Conservation (phyloP, 2,329 filamentous ascomycete species). For the Colletotrichum nymphaeae region DNA sequence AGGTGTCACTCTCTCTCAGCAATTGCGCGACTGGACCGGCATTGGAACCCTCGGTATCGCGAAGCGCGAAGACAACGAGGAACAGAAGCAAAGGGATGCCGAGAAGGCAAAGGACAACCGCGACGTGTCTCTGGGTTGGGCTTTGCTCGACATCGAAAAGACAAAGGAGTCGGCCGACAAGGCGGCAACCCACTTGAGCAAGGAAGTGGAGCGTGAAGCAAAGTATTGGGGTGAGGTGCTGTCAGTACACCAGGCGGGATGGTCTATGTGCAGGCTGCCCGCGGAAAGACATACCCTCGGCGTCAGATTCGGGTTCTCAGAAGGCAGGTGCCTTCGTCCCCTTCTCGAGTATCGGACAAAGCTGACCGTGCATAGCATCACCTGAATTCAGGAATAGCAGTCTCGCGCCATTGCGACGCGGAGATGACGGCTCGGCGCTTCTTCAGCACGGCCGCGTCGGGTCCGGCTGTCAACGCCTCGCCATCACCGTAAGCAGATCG, state of each 20-base stretch:
- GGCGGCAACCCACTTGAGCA: constrained; percentile 78
- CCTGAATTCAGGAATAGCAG: constrained; percentile 74
- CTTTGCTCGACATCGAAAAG: constrained; percentile 79
- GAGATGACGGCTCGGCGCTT: constrained; percentile 78
- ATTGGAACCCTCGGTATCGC: constrained; percentile 80
- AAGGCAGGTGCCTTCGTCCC: constrained; percentile 59
- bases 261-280: constrained; percentile 85
- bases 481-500: constrained; percentile 72
- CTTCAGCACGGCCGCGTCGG: constrained; percentile 73
- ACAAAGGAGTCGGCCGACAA: constrained; percentile 79
- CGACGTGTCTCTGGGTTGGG: constrained; percentile 75
- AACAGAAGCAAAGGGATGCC: constrained; percentile 30
- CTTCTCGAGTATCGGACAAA: not conserved
- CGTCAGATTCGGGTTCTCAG: constrained; percentile 90
- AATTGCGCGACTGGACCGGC: constrained; percentile 77
- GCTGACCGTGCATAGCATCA: constrained; percentile 56
- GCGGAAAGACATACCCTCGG: constrained; percentile 79
- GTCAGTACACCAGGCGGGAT: constrained; percentile 83
- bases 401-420: constrained; percentile 82
- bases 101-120: constrained; percentile 62
- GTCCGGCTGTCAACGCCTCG: constrained; percentile 68
- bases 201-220: constrained; percentile 82
- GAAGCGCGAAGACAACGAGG: constrained; percentile 69
- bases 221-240: constrained; percentile 92
- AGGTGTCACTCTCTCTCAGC: constrained; percentile 75